phyloP scores from a whole-genome alignment of 1,284 basidiomycete species.

The Vanrija pseudolonga region DNA sequence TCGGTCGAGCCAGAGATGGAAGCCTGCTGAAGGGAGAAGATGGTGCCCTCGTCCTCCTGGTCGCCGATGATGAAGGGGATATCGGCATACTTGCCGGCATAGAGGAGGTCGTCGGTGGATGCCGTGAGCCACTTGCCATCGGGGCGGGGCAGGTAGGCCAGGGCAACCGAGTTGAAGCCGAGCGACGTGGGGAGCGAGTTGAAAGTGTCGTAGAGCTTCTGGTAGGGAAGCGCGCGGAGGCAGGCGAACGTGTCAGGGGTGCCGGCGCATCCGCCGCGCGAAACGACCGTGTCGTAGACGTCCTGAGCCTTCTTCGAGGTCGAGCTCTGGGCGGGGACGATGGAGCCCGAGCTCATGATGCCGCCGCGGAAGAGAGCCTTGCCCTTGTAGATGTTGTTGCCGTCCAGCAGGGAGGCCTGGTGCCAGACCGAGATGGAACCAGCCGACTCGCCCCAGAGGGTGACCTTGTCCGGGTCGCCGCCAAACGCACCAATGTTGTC shows the following conservation, averaged over 20 bases:
- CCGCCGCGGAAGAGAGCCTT: constrained; percentile 49
- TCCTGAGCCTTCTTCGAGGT: constrained; percentile 13
- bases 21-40: constrained; percentile 28
- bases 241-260: constrained; percentile 55
- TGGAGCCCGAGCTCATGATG: constrained; percentile 48
- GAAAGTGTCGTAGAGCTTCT: constrained; percentile 7
- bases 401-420: constrained; percentile 58
- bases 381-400: constrained; percentile 42
- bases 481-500: constrained; percentile 41
- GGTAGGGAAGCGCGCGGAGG: constrained; percentile 53
- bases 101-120: constrained; percentile 36
- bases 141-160: constrained; percentile 55
- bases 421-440: constrained; percentile 46
- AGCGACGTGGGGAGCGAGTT: constrained; percentile 12
- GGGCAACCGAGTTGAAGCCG: constrained; percentile 16
- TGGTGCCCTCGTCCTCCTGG: constrained; percentile 22
- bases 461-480: constrained; percentile 41
- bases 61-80: constrained; percentile 23
- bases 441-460: constrained; percentile 60
- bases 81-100: constrained; percentile 5
- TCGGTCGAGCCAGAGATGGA: constrained; percentile 19
- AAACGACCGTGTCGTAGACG: constrained; percentile 11
- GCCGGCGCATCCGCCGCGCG: constrained; percentile 12
- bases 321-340: constrained; percentile 27
- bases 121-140: constrained; percentile 56